Conservation (phyloP, 441 rosid genomes). For the Sinapis alba region DNA sequence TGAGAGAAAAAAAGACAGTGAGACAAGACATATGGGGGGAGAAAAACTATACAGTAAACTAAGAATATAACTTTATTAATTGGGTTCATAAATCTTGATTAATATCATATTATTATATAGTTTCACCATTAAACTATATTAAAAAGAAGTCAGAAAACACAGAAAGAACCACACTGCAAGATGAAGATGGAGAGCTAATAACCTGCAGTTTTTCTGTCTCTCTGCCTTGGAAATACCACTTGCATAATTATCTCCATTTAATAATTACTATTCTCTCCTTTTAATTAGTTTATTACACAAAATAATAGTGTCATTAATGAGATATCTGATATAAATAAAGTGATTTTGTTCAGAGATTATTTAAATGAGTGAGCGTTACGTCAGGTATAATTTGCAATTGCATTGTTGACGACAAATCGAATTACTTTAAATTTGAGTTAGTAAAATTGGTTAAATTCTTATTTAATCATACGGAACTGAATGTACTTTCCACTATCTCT, state of each 20-base stretch:
- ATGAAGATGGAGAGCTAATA: conserved; percentile 42
- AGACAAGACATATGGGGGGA: conserved; percentile 37
- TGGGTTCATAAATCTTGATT: conserved; percentile 28
- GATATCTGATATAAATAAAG: background rate
- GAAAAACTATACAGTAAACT: conserved; percentile 27
- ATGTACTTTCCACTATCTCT: conserved; percentile 10
- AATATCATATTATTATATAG: conserved; percentile 8
- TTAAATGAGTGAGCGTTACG: conserved; percentile 14
- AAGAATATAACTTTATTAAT: conserved; percentile 3
- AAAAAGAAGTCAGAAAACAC: conserved; percentile 36
- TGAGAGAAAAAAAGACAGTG: conserved; percentile 62
- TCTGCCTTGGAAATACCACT: conserved; percentile 44
- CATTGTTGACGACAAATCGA: conserved; percentile 7
- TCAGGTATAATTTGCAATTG: conserved; percentile 4
- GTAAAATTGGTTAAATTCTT: conserved; percentile 5
- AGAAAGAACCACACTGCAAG: conserved; percentile 37
- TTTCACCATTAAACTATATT: background rate
- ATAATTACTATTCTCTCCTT: background rate
- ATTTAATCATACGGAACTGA: conserved; percentile 23
- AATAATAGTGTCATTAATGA: background rate
- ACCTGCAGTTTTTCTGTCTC: conserved; percentile 47
- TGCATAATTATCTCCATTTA: conserved; percentile 9
- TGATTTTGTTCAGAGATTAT: background rate
- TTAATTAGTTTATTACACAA: conserved; percentile 1
- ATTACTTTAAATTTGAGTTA: background rate